Evolutionary conservation across 257 asterid genomes (phyloP).

Genomic region (Nicotiana sylvestris): DNA sequence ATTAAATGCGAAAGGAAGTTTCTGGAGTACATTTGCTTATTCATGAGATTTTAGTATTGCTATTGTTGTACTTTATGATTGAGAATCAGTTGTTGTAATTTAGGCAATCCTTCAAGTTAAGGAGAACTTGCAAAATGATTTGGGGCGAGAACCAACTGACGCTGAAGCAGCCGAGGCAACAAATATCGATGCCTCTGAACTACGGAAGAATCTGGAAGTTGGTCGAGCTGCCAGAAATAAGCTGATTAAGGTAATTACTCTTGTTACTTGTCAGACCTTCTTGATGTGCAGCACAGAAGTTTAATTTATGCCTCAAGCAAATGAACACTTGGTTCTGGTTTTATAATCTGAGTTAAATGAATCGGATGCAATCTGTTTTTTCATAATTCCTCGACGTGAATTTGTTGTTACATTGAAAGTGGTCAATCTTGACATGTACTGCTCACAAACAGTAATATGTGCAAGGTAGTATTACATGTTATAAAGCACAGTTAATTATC

Average conservation of each 20-base stretch:
- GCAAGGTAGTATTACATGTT: not conserved
- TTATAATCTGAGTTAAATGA: not conserved
- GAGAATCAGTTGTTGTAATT: slow-evolving; percentile 17
- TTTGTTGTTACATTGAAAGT: not conserved
- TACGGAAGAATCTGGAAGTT: slow-evolving; percentile 62
- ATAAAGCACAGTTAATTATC: not conserved
- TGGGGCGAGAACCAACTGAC: slow-evolving; percentile 64
- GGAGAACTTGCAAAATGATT: slow-evolving; percentile 50
- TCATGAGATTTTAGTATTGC: not conserved
- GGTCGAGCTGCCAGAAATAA: slow-evolving; percentile 91
- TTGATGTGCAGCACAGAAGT: not conserved
- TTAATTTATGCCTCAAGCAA: not conserved
- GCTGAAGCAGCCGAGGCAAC: slow-evolving; percentile 59
- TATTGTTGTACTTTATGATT: not conserved
- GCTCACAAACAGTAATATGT: not conserved
- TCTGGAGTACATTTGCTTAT: not conserved
- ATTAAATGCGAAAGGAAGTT: not conserved
- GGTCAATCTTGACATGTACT: not conserved
- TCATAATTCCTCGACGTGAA: not conserved
- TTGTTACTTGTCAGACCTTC: not conserved
- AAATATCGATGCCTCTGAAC: slow-evolving; percentile 35
- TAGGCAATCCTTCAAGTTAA: slow-evolving; percentile 67
- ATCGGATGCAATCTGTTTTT: not conserved
- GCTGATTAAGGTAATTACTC: slow-evolving; percentile 63
- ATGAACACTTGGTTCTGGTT: slow-evolving; percentile 2